These are phyloP conservation scores for Epichloe elymi DNA, from an alignment of 2,329 filamentous ascomycete genomes.

Conservation along the genomic window DNA sequence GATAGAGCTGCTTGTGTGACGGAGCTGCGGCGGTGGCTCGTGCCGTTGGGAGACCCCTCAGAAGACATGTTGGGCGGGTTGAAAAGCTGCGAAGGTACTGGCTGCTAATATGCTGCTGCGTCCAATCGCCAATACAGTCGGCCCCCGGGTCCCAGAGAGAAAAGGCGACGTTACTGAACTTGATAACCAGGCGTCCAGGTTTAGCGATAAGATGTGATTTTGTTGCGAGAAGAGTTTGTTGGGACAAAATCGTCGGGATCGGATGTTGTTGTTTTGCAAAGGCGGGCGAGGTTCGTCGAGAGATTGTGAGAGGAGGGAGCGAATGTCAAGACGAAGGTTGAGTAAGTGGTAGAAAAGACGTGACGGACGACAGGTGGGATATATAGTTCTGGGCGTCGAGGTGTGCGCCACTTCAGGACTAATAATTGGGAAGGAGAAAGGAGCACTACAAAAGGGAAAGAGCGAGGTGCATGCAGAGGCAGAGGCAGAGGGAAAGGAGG, in stretches of 20 bases:
- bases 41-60: slow-evolving; percentile 21
- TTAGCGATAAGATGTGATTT: background rate
- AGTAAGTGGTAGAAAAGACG: background rate
- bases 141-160: background rate
- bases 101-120: background rate
- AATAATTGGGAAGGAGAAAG: background rate
- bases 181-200: background rate
- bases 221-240: background rate
- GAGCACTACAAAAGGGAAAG: background rate
- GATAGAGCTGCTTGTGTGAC: slow-evolving; percentile 43
- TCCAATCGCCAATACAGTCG: slow-evolving; percentile 4
- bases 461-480: no score
- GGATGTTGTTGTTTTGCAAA: background rate
- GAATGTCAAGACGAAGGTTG: background rate
- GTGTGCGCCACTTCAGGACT: background rate
- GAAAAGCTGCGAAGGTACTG: background rate
- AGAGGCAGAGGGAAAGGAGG: no score
- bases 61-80: slow-evolving; percentile 18
- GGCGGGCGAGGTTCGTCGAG: background rate
- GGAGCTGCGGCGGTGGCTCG: slow-evolving; percentile 40
- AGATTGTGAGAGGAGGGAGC: background rate
- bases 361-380: background rate
- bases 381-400: slow-evolving; percentile 1
- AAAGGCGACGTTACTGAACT: background rate
- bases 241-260: background rate